Evolutionary conservation across 768 basidiomycete genomes (phyloP).

Genomic region (Lactifluus hygrophoroides): DNA sequence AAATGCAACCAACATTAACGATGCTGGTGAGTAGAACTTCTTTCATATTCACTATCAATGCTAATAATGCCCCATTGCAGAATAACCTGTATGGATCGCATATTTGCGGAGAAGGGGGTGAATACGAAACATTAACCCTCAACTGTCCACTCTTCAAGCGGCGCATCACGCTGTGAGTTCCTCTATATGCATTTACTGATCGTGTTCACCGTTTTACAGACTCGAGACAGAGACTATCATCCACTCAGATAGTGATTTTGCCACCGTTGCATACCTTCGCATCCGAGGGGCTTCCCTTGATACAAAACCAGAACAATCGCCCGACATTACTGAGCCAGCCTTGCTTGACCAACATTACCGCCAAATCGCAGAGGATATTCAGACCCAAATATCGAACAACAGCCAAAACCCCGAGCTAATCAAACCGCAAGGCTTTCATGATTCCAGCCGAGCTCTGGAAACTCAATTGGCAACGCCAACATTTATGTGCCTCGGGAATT

Average conservation of each 20-base stretch:
- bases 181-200: background rate
- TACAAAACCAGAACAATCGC: slow-evolving; percentile 34
- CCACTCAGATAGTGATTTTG: slow-evolving; percentile 74
- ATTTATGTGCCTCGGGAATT: slow-evolving; percentile 39
- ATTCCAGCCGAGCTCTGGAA: slow-evolving; percentile 13
- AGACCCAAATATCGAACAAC: background rate
- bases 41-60: background rate
- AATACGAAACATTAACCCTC: slow-evolving; percentile 91
- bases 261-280: slow-evolving; percentile 85
- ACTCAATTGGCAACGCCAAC: slow-evolving; percentile 6
- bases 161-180: slow-evolving; percentile 58
- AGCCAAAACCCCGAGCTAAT: background rate
- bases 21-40: slow-evolving; percentile 48
- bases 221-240: slow-evolving; percentile 61
- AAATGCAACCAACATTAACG: slow-evolving; percentile 65
- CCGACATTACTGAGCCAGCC: slow-evolving; percentile 36
- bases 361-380: slow-evolving; percentile 11
- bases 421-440: background rate
- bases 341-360: slow-evolving; percentile 41
- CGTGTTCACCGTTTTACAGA: slow-evolving; percentile 29
- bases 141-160: slow-evolving; percentile 85
- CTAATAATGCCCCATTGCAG: slow-evolving; percentile 30
- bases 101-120: slow-evolving; percentile 95
- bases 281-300: slow-evolving; percentile 61
- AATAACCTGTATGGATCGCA: slow-evolving; percentile 82